phyloP scores from a whole-genome alignment of 2,329 filamentous ascomycete species.

The Cercospora berteroae region DNA sequence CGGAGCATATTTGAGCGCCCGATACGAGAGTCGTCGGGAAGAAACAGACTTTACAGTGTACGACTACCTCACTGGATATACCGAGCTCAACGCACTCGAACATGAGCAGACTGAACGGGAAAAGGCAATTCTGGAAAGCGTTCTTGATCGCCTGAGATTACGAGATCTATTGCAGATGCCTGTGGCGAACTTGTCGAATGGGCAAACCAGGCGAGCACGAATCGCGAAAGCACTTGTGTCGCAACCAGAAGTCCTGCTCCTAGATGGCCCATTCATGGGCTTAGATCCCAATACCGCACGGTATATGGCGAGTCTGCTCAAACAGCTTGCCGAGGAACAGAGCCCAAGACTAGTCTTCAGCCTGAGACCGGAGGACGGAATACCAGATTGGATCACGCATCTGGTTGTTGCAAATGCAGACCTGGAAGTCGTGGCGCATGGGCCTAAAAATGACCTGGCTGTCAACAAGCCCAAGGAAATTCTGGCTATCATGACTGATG shows the following conservation, averaged over 20 bases:
- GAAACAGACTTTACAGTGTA: slow-evolving; percentile 80
- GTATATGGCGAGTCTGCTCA: slow-evolving; percentile 68
- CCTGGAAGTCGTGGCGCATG: slow-evolving; percentile 64
- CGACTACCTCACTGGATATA: slow-evolving; percentile 80
- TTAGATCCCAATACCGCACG: slow-evolving; percentile 80
- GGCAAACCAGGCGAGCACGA: slow-evolving; percentile 80
- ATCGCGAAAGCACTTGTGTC: slow-evolving; percentile 83
- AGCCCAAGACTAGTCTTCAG: slow-evolving; percentile 73
- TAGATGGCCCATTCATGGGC: slow-evolving; percentile 96
- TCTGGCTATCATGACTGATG: background rate
- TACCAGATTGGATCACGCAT: slow-evolving; percentile 90
- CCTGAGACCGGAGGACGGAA: slow-evolving; percentile 76
- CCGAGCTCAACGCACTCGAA: slow-evolving; percentile 72
- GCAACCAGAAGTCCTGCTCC: slow-evolving; percentile 74
- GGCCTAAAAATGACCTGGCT: slow-evolving; percentile 54
- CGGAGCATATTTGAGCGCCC: slow-evolving; percentile 81
- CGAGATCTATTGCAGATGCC: slow-evolving; percentile 71
- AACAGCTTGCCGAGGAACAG: slow-evolving; percentile 63
- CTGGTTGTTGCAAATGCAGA: slow-evolving; percentile 68
- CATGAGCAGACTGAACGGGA: slow-evolving; percentile 42
- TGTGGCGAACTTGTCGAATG: slow-evolving; percentile 87
- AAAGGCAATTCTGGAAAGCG: slow-evolving; percentile 57
- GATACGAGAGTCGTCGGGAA: slow-evolving; percentile 86
- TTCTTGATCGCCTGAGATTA: slow-evolving; percentile 69
- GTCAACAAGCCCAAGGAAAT: background rate